Evolutionary conservation across 1,139 yeast genomes (phyloP).

Genomic region (Sugiyamaella japonica): DNA sequence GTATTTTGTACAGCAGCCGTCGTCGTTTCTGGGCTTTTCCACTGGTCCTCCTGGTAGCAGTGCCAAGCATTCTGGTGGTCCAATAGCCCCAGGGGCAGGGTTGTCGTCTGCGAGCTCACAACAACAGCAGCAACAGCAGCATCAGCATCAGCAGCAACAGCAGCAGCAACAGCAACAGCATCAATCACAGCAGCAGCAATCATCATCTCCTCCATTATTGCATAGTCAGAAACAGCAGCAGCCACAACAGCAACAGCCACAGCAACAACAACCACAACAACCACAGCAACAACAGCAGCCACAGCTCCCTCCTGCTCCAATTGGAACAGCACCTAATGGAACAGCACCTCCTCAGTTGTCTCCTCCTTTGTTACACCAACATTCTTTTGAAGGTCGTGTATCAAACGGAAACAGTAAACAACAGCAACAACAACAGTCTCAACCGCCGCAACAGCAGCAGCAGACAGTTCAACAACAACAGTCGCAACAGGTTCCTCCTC

Average conservation of each 20-base stretch:
- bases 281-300: slow-evolving; percentile 7
- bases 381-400: slow-evolving; percentile 19
- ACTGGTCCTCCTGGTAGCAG: slow-evolving; percentile 18
- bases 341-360: slow-evolving; percentile 11
- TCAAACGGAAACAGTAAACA: slow-evolving; percentile 4
- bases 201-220: neutral
- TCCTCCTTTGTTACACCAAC: slow-evolving; percentile 18
- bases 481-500: slow-evolving; percentile 17
- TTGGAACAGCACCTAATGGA: slow-evolving; percentile 13
- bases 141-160: neutral
- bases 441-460: no score
- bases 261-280: neutral
- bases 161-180: neutral
- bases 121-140: slow-evolving; percentile 1
- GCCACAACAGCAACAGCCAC: neutral
- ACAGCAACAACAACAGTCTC: slow-evolving; percentile 7
- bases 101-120: slow-evolving; percentile 2
- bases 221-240: no score
- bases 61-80: neutral
- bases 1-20: slow-evolving; percentile 24
- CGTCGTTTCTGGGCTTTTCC: slow-evolving; percentile 45
- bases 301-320: slow-evolving; percentile 11
- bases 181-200: neutral
- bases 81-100: slow-evolving; percentile 2
- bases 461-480: neutral